These are phyloP conservation scores for Saccharomycodes ludwigii DNA, from an alignment of 805 yeast genomes.

Conservation along the genomic window DNA sequence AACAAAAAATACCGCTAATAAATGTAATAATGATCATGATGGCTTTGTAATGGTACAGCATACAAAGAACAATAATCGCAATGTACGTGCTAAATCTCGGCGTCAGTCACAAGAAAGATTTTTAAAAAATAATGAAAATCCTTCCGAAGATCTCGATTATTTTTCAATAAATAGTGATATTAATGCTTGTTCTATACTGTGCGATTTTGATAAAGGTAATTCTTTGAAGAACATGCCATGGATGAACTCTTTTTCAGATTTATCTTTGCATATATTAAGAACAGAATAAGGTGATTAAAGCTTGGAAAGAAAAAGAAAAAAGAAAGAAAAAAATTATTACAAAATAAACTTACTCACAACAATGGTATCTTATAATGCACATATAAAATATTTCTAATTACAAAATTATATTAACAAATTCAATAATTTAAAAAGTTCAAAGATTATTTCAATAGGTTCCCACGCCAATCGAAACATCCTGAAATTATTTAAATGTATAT, in stretches of 20 bases:
- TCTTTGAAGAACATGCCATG: conserved; percentile 27
- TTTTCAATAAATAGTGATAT: conserved; percentile 11
- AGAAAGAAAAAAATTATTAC: conserved; percentile 3
- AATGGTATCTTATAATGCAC: neutral
- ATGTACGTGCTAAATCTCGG: too few relatives aligned
- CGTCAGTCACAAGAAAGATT: too few relatives aligned
- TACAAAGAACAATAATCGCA: conserved; percentile 10
- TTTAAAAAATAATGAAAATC: conserved; percentile 11
- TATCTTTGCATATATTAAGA: conserved; percentile 30
- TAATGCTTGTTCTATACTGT: conserved; percentile 10
- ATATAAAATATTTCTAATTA: conserved; percentile 2
- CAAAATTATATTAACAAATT: conserved; percentile 4
- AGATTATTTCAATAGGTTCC: neutral
- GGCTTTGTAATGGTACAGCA: conserved; percentile 16
- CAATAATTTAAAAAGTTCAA: conserved; percentile 1
- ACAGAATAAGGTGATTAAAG: neutral
- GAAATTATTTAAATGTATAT: too few relatives aligned
- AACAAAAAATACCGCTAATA: conserved; percentile 9
- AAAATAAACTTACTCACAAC: conserved; percentile 1
- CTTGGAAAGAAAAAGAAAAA: too few relatives aligned
- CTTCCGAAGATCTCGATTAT: conserved; percentile 14
- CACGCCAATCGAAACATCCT: too few relatives aligned
- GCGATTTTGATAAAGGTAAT: conserved; percentile 16
- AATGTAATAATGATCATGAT: conserved; percentile 7
- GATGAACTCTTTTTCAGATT: conserved; percentile 42